Evolutionary conservation across 441 rosid genomes (phyloP).

Genomic region (Viola pubescens): DNA sequence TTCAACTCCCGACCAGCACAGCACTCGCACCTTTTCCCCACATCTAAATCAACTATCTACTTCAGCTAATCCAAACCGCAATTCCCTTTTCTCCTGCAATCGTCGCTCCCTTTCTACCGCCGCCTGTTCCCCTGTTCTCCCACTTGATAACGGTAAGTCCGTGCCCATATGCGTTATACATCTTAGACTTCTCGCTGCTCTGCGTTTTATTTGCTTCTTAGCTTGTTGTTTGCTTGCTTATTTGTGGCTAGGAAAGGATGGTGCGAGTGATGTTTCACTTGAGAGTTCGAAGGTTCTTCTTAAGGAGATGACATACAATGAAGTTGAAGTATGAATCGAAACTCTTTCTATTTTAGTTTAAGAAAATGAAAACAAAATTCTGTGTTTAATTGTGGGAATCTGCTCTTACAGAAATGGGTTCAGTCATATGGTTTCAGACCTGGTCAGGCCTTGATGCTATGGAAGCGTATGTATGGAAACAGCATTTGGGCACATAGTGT

Average conservation of each 20-base stretch:
- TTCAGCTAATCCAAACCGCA: conserved; percentile 1
- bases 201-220: neutral
- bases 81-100: conserved; percentile 16
- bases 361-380: neutral
- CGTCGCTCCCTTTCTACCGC: conserved; percentile 23
- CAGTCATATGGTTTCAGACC: conserved; percentile 70
- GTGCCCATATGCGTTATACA: neutral
- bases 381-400: neutral
- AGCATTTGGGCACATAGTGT: conserved; percentile 51
- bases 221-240: neutral
- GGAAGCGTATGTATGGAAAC: conserved; percentile 79
- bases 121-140: conserved; percentile 16
- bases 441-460: conserved; percentile 87
- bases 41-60: no score
- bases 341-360: neutral
- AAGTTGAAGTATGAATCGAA: conserved; percentile 45
- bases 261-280: conserved; percentile 12
- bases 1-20: conserved; percentile 12
- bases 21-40: neutral
- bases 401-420: conserved; percentile 63
- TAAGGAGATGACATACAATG: conserved; percentile 59
- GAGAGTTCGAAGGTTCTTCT: conserved; percentile 42
- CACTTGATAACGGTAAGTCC: conserved; percentile 14
- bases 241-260: conserved; percentile 17
- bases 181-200: neutral